Evolutionary conservation across 805 yeast species (phyloP), one percentile per base, ranked within the genome.

Genomic region (Starmerella powellii): DNA sequence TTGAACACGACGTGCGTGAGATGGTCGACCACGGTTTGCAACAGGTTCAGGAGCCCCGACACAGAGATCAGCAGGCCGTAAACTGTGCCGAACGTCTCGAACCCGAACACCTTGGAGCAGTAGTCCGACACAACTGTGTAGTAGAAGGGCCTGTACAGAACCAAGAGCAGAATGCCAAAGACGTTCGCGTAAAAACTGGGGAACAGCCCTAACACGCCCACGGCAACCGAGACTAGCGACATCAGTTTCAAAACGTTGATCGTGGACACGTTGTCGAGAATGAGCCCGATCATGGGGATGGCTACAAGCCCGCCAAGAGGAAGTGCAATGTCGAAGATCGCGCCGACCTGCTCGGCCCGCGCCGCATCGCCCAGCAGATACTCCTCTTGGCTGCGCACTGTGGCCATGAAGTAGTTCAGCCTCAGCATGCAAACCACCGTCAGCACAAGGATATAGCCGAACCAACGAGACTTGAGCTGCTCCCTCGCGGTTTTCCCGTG

Each of bases 61-160:
- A 81, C 65, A 44, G 86, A 78, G 55, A 86, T 84, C 54, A 86
- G 70, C 16, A 87, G 63, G 1, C 97, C 97, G 57, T 88, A 88
- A 6, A 88, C 78, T 1, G 86, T 81, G 29, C 96, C 96, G 62
- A 88, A 87, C 1, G 93, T 85, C 42, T 76, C 78, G 61, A 81
- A 86, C 0, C 97, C 97, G 64, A 88, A 87, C 26, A 87, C 88
- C 58, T 87, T 87, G 23, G 94, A 93, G 55, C 86, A 74, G 59
- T 78, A 85, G 61, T 88, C 96, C 1, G 94, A 81, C 6, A 86
- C 84, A 1, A 93, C 83, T 1, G 97, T 87, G 62, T 87, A 88
- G 57, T 82, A 86, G 56, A 87, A 82, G 10, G 97, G 95, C 59
- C 97, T 71, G 62, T 82, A 86, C 1, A 82, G 66, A 10, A 85